Evolutionary conservation across 352 stramenopile species (phyloP).

Genomic region (Phytophthora crassamura): DNA sequence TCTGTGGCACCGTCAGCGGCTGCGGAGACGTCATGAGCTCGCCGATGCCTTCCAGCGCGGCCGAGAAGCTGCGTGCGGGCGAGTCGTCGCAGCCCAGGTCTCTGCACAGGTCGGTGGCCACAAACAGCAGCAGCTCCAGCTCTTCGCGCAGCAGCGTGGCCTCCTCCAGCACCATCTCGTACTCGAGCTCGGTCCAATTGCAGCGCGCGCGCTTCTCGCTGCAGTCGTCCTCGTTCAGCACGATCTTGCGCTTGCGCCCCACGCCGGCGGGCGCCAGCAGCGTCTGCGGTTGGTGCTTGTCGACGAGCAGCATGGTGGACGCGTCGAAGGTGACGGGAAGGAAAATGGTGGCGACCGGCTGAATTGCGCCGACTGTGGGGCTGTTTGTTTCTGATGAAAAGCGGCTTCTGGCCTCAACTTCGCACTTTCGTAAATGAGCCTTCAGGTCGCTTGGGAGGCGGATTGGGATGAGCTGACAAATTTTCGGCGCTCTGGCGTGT

Average conservation of each 20-base stretch:
- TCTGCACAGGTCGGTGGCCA: conserved; percentile 60
- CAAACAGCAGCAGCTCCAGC: conserved; percentile 69
- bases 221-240: conserved; percentile 35
- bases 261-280: conserved; percentile 17
- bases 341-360: conserved; percentile 25
- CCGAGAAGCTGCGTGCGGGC: conserved; percentile 38
- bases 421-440: conserved; percentile 40
- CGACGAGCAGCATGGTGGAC: conserved; percentile 43
- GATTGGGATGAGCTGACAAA: conserved; percentile 20
- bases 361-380: background rate
- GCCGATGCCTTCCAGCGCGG: conserved; percentile 50
- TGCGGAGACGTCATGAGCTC: conserved; percentile 54
- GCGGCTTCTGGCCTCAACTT: conserved; percentile 5
- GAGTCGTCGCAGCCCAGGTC: conserved; percentile 54
- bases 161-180: conserved; percentile 77
- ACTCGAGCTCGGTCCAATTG: conserved; percentile 73
- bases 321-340: conserved; percentile 25
- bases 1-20: conserved; percentile 58
- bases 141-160: conserved; percentile 72
- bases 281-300: conserved; percentile 36
- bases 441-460: background rate
- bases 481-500: conserved; percentile 32
- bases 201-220: conserved; percentile 58
- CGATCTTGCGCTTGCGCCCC: conserved; percentile 60
- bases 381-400: background rate